Evolutionary conservation across 345 rosid species (phyloP), one percentile per base, ranked within the genome.

Genomic region (Boechera stricta): DNA sequence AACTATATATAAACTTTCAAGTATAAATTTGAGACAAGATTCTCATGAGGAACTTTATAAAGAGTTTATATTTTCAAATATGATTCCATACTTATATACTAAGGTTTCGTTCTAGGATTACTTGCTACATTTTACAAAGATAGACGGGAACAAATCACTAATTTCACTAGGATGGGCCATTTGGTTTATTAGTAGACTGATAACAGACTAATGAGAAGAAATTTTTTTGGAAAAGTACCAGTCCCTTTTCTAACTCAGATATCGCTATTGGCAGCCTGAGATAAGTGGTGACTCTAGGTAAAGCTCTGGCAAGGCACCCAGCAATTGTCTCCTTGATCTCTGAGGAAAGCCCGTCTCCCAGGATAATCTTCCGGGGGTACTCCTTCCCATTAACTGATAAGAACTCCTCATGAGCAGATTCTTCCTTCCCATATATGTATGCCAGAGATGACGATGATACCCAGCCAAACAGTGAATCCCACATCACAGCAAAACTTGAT

Each of bases 391-490:
- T 87, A 73, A 89, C 86, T 29, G 67, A 75, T 68, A 82, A 38
- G 79, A 89, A 92, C 28, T 89, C 91, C 79, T 88, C 99, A 66
- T 85, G 83, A 77, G 74, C 77, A 72, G 84, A 85, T 69, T 86
- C 97, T 66, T 95, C 99, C 82, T 84, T 85, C 53, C 97, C 93
- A 64, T 92, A 92, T 71, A 91, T 87, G 78, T 85, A 91, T 49
- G 97, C 98, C 83, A 95, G 81, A 31, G 94, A 88, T 71, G 97
- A 91, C 35, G 98, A 85, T n/a, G 97, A 88, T 72, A 87, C 81
- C 99, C 99, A 95, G 32, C 86, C 87, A 85, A 95, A 91, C 65
- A 91, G 88, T 28, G 88, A 80, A 83, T 88, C 84, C 97, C 98
- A 95, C 96, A 89, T 88, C 36, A 87, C 87, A 49, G 96, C 96